These are phyloP conservation scores for Cutaneotrichosporon sp. DNA, from an alignment of 1,284 basidiomycete genomes.

Conservation along the genomic window DNA sequence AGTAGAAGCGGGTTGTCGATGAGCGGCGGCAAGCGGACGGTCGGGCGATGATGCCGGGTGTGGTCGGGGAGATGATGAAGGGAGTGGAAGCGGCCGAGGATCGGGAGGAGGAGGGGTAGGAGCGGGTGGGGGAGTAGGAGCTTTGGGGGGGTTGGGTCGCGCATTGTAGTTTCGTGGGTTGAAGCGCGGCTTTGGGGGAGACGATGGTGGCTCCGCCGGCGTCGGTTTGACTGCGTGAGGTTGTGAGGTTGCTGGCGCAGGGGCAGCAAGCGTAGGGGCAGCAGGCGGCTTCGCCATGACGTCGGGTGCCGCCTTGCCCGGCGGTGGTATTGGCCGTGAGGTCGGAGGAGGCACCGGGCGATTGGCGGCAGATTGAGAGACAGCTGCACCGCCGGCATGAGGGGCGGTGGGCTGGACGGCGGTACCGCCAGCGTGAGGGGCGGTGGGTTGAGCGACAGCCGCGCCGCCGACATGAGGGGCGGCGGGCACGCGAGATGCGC, in stretches of 20 bases:
- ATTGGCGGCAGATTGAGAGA: neutral
- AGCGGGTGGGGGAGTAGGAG: too few species aligned
- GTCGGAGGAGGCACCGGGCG: neutral
- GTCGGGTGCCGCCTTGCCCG: neutral
- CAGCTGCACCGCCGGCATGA: neutral
- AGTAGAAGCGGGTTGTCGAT: neutral
- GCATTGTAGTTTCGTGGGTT: neutral
- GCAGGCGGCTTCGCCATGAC: too few species aligned
- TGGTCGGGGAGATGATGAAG: too few species aligned
- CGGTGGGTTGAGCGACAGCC: neutral
- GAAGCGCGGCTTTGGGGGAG: neutral
- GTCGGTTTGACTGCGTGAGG: too few species aligned
- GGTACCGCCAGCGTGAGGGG: neutral
- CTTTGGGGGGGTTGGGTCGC: neutral
- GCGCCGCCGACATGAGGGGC: too few species aligned
- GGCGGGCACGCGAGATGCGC: too few species aligned
- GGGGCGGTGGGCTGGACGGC: neutral
- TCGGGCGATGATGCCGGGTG: too few species aligned
- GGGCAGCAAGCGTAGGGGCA: too few species aligned
- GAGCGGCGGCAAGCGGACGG: neutral
- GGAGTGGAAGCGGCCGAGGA: too few species aligned
- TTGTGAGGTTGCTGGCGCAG: too few species aligned
- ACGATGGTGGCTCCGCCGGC: neutral
- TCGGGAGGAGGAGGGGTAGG: neutral
- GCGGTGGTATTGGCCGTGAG: neutral